These are phyloP conservation scores for Pholiota adiposa DNA, from an alignment of 1,284 basidiomycete genomes.

Conservation along the genomic window DNA sequence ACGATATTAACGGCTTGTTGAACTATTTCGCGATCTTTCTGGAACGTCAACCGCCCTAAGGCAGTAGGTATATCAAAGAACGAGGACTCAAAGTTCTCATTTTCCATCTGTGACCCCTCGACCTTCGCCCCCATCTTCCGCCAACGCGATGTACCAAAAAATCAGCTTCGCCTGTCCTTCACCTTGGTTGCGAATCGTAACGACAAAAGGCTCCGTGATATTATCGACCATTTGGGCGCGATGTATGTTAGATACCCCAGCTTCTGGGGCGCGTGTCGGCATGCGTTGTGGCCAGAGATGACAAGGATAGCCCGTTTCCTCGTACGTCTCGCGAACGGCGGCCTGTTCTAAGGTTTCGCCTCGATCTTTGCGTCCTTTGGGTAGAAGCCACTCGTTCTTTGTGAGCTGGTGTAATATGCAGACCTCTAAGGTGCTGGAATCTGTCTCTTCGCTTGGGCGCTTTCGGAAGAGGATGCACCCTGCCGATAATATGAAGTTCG, in stretches of 20 bases:
- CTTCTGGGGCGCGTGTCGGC: constrained; percentile 45
- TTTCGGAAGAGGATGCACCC: constrained; percentile 31
- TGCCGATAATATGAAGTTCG: constrained; percentile 31
- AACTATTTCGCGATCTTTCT: constrained; percentile 29
- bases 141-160: constrained; percentile 32
- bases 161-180: constrained; percentile 26
- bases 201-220: constrained; percentile 29
- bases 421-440: constrained; percentile 25
- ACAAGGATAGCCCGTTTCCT: constrained; percentile 55
- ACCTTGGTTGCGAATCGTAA: constrained; percentile 27
- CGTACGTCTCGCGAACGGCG: constrained; percentile 60
- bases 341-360: constrained; percentile 52
- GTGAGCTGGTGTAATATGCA: constrained; percentile 37
- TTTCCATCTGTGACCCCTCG: constrained; percentile 28
- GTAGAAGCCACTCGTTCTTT: constrained; percentile 53
- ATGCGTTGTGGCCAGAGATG: constrained; percentile 45
- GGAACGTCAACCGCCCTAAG: constrained; percentile 26
- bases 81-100: constrained; percentile 28
- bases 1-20: constrained; percentile 24
- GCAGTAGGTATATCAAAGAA: constrained; percentile 27
- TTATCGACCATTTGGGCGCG: constrained; percentile 22
- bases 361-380: constrained; percentile 63
- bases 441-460: constrained; percentile 4
- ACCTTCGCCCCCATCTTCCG: constrained; percentile 26
- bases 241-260: constrained; percentile 30